Base-by-base conservation (phyloP, 2,329 filamentous ascomycete species). In the Tolypocladium sp. region DNA sequence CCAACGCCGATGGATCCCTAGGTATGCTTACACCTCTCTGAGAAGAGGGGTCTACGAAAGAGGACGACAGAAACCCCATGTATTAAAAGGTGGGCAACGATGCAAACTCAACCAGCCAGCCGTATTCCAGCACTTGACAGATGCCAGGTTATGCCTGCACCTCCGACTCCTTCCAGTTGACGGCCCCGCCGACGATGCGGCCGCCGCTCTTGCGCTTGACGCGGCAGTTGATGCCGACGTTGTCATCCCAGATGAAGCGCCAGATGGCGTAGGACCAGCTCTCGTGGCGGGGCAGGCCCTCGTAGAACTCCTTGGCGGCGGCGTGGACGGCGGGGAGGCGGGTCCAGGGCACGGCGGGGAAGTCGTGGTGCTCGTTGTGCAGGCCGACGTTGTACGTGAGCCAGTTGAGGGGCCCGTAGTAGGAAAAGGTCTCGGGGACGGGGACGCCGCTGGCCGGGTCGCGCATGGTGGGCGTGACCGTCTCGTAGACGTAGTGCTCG, bases 291-390 rank as follows among this genome's bases (percentile, higher is more conserved):
- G 94, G 94, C 65, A 99, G 77, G 61, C 90, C 89, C 64, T 88
- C 85, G 76, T 99, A 99, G 71, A 97, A 99, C 75, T 97, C 94
- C 64, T 82, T 82, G 1, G 94, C 94, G 59, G 95, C 89, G 63
- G 85, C 77, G 69, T 92, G 86, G 58, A 99, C 79, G 69, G 81
- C 81, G 58, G 87, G 89, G 44, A 99, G 82, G 38, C 89, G 82
- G 12, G 92, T 97, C 94, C 94, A 99, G 0, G 94, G 93, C 54
- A 99, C 85, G 55, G 94, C 94, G 13, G 94, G 94, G 77, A 99
- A 99, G 74, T 99, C 94, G 74, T 99, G 94, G 76, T 99, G 94
- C 79, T 99, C 94, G 72, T 99, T 99, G 79, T 99, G 94, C 69
- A 97, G 79, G 57, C 94, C 94, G 53, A 99, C 94, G 68, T 99